These are phyloP conservation scores for Tricholoma hemisulphureum DNA, from an alignment of 768 basidiomycete species.

Conservation along the genomic window DNA sequence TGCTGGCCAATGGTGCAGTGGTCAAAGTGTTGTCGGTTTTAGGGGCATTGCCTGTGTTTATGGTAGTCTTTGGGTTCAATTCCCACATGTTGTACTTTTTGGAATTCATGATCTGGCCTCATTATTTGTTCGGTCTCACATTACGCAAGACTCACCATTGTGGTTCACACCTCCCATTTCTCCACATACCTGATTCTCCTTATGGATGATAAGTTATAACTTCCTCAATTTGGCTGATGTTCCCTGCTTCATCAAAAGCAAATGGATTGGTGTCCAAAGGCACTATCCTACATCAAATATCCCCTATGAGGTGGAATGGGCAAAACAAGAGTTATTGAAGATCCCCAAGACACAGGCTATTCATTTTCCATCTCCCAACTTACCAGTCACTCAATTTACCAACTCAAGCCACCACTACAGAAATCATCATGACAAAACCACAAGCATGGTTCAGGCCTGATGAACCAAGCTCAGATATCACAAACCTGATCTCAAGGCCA, in stretches of 20 bases:
- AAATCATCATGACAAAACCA: neutral
- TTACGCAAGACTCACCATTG: neutral
- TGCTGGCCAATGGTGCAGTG: neutral
- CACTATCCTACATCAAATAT: neutral
- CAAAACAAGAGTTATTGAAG: neutral
- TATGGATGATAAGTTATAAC: neutral
- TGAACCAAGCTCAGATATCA: neutral
- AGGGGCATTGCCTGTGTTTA: neutral
- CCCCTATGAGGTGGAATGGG: neutral
- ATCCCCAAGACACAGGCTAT: neutral
- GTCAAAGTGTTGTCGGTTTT: neutral
- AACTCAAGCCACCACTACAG: neutral
- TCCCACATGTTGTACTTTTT: neutral
- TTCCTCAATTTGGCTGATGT: neutral
- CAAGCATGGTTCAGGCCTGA: neutral
- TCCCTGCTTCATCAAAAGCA: neutral
- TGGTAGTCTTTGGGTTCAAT: neutral
- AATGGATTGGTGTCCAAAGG: neutral
- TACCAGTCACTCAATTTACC: constrained; percentile 2
- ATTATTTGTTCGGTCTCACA: neutral
- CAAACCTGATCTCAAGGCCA: neutral
- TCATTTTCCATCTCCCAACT: neutral
- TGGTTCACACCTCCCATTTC: neutral
- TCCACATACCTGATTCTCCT: neutral
- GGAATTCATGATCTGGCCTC: neutral